These are phyloP conservation scores for Colletotrichum sp. DNA, from an alignment of 2,329 filamentous ascomycete genomes.

Conservation along the genomic window DNA sequence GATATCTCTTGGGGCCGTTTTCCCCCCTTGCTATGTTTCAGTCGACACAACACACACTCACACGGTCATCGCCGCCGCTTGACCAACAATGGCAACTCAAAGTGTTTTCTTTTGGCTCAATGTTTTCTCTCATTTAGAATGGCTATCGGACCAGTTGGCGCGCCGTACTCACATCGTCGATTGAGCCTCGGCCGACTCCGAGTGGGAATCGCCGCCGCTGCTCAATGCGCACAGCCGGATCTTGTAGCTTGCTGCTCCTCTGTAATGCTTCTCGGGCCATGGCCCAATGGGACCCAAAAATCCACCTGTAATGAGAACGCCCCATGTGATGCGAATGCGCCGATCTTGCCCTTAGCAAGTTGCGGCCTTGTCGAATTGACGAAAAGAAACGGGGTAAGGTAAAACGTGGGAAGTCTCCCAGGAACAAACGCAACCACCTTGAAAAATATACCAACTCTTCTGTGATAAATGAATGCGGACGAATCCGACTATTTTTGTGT, in stretches of 20 bases:
- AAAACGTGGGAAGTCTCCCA: neutral
- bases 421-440: neutral
- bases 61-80: neutral
- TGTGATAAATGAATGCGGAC: neutral
- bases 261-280: slow-evolving; percentile 2
- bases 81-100: neutral
- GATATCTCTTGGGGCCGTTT: neutral
- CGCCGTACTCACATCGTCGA: neutral
- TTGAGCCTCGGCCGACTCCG: neutral
- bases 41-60: neutral
- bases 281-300: neutral
- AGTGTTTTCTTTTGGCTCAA: neutral
- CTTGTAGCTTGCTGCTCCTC: neutral
- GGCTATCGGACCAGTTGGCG: neutral
- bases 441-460: neutral
- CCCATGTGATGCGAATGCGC: slow-evolving; percentile 13
- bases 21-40: slow-evolving; percentile 9
- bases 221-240: neutral
- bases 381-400: neutral
- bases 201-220: neutral
- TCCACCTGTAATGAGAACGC: slow-evolving; percentile 12
- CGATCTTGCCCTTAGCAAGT: neutral
- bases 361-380: neutral
- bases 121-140: neutral
- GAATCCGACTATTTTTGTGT: neutral